phyloP scores from a whole-genome alignment of 208 protist species.

The Herpetomonas tarakana region DNA sequence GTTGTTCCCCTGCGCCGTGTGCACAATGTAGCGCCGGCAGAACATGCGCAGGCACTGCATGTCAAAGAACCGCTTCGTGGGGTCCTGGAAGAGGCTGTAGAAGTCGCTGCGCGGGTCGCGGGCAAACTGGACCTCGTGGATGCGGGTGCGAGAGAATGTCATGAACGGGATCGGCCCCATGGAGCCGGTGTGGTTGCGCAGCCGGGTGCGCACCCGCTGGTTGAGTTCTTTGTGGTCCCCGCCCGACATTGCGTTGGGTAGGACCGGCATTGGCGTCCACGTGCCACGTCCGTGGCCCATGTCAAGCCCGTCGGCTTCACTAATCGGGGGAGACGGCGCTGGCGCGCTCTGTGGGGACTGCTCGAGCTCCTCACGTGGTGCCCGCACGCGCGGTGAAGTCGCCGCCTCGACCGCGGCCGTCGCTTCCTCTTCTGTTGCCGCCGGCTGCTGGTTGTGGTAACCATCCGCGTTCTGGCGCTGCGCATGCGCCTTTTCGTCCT shows the following conservation, averaged over 20 bases:
- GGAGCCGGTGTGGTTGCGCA: slow-evolving; percentile 4
- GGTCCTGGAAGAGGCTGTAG: slow-evolving; percentile 62
- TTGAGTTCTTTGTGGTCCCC: slow-evolving; percentile 16
- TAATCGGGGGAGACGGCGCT: neutral
- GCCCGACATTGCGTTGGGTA: slow-evolving; percentile 11
- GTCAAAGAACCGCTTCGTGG: slow-evolving; percentile 49
- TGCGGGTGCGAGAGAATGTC: slow-evolving; percentile 66
- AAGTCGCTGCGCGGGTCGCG: slow-evolving; percentile 46
- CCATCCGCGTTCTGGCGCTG: neutral
- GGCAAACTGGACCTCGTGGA: slow-evolving; percentile 74
- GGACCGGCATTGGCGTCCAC: slow-evolving; percentile 6
- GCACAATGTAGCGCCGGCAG: slow-evolving; percentile 73
- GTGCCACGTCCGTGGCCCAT: slow-evolving; percentile 1
- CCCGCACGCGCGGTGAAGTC: neutral
- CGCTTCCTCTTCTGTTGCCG: neutral
- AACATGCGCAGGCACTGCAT: slow-evolving; percentile 88
- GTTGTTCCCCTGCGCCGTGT: slow-evolving; percentile 75
- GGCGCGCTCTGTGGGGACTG: neutral
- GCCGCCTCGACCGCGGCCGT: neutral
- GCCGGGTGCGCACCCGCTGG: slow-evolving; percentile 20
- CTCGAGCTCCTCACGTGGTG: slow-evolving; percentile 1
- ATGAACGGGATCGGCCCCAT: slow-evolving; percentile 73
- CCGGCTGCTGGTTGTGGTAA: neutral
- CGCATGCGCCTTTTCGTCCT: neutral
- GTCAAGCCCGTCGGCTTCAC: slow-evolving; percentile 1